Base-by-base conservation (phyloP, 23 red algal genomes). In the Agarophyton chilense region DNA sequence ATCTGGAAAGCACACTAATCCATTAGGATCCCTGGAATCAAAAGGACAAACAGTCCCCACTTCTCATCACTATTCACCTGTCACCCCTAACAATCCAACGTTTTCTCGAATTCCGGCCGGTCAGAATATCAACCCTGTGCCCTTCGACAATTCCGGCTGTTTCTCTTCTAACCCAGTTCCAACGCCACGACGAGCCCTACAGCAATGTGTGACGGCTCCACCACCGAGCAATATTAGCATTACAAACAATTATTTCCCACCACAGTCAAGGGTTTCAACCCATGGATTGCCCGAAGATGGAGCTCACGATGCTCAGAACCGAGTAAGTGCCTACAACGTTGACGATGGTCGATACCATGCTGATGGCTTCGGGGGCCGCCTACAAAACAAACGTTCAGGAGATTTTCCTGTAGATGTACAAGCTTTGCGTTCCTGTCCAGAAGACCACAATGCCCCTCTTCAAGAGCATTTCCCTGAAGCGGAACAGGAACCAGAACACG, bases 241-340 rank as follows among this genome's bases (percentile, higher is more conserved):
- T 16, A 89, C 85, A 24, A 89, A 89, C 55, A 89, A 89, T 44
- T 89, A 89, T 49, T 89, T 61, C 53, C 56, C 85, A 8, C 72
- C 85, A 12, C 70, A 77, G 54, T 26, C 83, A 75, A 47, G 49
- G 19, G 25, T 54, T 26, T 19, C 62, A 13, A 24, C 38, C 38
- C 13, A 40, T 35, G 72, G 41, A 49, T 41, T 40, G 8, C 45
- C 50, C 19, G 57, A 43, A 26, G 50, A 25, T 35, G 70, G 49
- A 45, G 71, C 39, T 89, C 51, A 89, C 22, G 33, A 75, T 52
- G 11, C 31, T 45, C 82, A 87, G 57, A 39, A 39, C 7, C 28
- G 38, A 24, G 12, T 10, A 10, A 28, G 19, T 57, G 25, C 35
- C 22, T 68, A 39, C 21, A 43, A 38, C 5, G 33, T 25, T 32